phyloP scores from a whole-genome alignment of 75 land plant species.

The Pinus albicaulis region DNA sequence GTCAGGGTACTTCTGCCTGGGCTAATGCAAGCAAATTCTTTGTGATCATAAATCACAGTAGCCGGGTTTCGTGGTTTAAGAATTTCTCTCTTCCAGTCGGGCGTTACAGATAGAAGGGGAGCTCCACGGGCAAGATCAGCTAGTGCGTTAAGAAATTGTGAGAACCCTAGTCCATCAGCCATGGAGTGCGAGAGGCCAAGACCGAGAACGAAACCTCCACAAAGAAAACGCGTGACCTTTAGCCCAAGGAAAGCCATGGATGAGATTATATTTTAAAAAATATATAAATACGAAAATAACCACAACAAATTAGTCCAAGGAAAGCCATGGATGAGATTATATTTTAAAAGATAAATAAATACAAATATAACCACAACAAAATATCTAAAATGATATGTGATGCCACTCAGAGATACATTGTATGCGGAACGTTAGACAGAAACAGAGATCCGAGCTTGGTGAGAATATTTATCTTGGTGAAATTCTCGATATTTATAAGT shows the following conservation, averaged over 20 bases:
- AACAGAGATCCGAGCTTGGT: too few species aligned
- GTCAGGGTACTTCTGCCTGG: neutral
- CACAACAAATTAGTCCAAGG: too few species aligned
- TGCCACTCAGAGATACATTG: too few species aligned
- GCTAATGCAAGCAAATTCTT: neutral
- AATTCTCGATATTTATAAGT: too few species aligned
- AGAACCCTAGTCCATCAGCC: slow-evolving; percentile 40
- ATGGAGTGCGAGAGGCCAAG: slow-evolving; percentile 39
- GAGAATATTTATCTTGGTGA: too few species aligned
- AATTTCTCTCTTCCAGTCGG: neutral
- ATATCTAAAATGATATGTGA: too few species aligned
- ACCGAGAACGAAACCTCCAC: slow-evolving; percentile 54
- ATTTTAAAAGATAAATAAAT: too few species aligned
- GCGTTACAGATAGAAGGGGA: neutral
- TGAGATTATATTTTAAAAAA: too few species aligned
- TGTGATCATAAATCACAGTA: neutral
- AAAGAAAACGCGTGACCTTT: slow-evolving; percentile 47
- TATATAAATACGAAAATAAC: too few species aligned
- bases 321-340: too few species aligned
- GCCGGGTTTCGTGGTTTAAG: neutral
- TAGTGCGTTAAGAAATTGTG: slow-evolving; percentile 36
- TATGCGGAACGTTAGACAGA: too few species aligned
- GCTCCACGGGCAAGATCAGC: slow-evolving; percentile 18
- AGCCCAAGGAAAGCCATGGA: neutral
- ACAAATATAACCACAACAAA: too few species aligned